Evolutionary conservation across 768 basidiomycete genomes (phyloP), one percentile per base, ranked within the genome.

Genomic region (Lanmaoa rubissima): DNA sequence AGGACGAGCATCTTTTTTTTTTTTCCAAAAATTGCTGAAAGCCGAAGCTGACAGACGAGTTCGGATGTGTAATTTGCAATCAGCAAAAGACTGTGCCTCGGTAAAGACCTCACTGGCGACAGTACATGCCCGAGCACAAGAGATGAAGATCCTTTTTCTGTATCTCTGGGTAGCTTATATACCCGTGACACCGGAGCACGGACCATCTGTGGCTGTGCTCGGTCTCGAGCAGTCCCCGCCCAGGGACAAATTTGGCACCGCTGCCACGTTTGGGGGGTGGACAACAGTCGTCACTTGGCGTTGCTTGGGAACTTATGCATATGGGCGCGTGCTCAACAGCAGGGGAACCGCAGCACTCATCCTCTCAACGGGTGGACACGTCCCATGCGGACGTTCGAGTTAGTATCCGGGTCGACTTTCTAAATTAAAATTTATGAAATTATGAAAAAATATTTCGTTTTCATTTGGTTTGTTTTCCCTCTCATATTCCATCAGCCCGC

Each of bases 41-140:
- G 86, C 87, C 86, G 78, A 88, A 90, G 87, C 87, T 80, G 71
- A 84, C 82, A 87, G 88, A 91, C 87, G 88, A 74, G 88, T 91
- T 90, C 88, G 90, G 90, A 92, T 92, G 88, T 89, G 81, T 90
- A 91, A 89, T 92, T 92, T 92, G 89, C 89, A 92, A 92, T 87
- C 86, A 92, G 88, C 90, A 90, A 92, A 90, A 79, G 82, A 89
- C 88, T 90, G 86, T 87, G 86, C 85, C 88, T 92, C 90, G 87
- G 90, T 92, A 88, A 79, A 84, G 81, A 92, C 90, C 88, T 92
- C 90, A 92, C 89, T 88, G 86, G 85, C 86, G 87, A 90, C 86
- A 88, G 87, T 89, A 86, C 88, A 85, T 88, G 87, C 88, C 88
- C 89, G 87, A 90, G 88, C 88, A 91, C 89, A 92, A 92, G 87